Conservation (phyloP, 805 yeast species). For the Myxozyma monticola region DNA sequence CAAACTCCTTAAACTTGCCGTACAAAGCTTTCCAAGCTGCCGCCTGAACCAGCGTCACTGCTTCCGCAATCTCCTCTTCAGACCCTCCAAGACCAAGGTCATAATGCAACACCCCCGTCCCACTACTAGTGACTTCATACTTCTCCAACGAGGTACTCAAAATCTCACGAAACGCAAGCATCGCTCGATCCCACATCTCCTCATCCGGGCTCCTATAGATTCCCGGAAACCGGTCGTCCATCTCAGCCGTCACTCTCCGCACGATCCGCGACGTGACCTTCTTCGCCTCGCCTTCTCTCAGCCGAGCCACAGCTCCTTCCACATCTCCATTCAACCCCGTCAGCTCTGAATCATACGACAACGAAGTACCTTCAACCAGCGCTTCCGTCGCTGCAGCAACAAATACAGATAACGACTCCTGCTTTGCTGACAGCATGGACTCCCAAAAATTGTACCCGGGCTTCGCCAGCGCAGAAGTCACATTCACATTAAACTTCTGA, state of each 20-base stretch:
- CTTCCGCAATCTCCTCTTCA: constrained; percentile 44
- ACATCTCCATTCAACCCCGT: constrained; percentile 39
- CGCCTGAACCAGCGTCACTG: constrained; percentile 48
- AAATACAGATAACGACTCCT: constrained; percentile 36
- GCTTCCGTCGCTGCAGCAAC: constrained; percentile 41
- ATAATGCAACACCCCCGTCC: constrained; percentile 34
- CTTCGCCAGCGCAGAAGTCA: constrained; percentile 19
- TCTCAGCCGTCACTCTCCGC: constrained; percentile 12
- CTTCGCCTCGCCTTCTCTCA: constrained; percentile 46
- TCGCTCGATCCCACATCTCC: constrained; percentile 62
- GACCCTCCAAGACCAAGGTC: constrained; percentile 67
- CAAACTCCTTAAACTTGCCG: constrained; percentile 57
- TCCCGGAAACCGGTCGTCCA: constrained; percentile 25
- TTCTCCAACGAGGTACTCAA: constrained; percentile 35
- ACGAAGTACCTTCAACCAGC: constrained; percentile 38
- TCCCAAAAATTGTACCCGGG: constrained; percentile 33
- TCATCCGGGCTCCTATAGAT: constrained; percentile 18
- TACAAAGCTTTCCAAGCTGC: constrained; percentile 68
- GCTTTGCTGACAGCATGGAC: constrained; percentile 34
- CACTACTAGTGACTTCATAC: constrained; percentile 6
- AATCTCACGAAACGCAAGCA: constrained; percentile 38
- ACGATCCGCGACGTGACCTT: constrained; percentile 38
- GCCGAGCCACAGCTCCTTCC: constrained; percentile 37
- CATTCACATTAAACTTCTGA: constrained; percentile 32
- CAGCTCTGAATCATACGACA: constrained; percentile 40